Evolutionary conservation across 106 monocot species (phyloP), one percentile per base, ranked within the genome.

Genomic region (Dioscorea alata): DNA sequence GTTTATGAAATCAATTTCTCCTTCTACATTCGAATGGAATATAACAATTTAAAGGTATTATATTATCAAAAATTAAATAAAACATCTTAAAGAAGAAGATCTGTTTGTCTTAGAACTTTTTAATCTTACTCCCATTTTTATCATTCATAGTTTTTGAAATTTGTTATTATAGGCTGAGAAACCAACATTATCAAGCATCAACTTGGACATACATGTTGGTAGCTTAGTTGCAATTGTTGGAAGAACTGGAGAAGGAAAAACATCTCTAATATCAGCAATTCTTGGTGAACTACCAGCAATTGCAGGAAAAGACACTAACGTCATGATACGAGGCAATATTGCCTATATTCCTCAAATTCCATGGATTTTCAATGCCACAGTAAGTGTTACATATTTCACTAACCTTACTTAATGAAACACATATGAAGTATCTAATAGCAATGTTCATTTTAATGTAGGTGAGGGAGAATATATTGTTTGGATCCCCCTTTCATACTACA

Each of bases 301-400:
- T 14, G 25, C 75, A 50, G 83, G 74, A 69, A 67, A 88, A 51
- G 68, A 85, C 63, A 81, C 94, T 63, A 75, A 60, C 35, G 88
- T 95, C 49, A 70, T 56, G 51, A 67, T 95, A 66, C 77, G 85
- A 21, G 94, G 94, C 20, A 77, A 70, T 63, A 85, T 88, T 79
- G 88, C 94, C 13, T 95, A 95, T 82, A 91, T 95, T 60, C 91
- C 94, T 75, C 94, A 95, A 82, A 62, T 95, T 82, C 91, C 94
- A 48, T 95, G 94, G 94, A 95, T 95, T 53, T 95, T 95, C 65
- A 95, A 95, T 80, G 94, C 94, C 10, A 91, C 91, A 22, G 94
- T 95, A 71, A 75, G 83, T 69, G 68, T 10, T 12, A 18, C 10
- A 6, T 42, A 8, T 42, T 42, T 42, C 10, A 5, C 2, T 42